Percentiles rank a stretch among this genome's conserved stretches.
phyloP scores from a whole-genome alignment of 2,329 filamentous ascomycete species.

The Sporothrix pallida region DNA sequence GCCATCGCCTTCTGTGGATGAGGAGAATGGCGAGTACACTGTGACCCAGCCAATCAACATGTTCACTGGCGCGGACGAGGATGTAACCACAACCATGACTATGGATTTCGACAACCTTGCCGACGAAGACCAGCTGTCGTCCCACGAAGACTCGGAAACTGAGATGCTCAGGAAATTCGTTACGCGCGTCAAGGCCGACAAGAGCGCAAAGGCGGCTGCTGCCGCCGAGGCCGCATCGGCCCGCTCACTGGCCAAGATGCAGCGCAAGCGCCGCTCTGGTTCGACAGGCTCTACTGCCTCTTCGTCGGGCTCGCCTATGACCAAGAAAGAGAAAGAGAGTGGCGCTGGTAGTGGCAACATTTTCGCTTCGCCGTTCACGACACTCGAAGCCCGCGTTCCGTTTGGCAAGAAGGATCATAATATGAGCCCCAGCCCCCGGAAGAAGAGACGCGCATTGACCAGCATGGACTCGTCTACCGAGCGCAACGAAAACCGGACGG shows the following conservation, averaged over 20 bases:
- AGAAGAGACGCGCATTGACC: conserved; percentile 46
- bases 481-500: conserved; percentile 21
- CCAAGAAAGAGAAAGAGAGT: conserved; percentile 34
- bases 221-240: conserved; percentile 36
- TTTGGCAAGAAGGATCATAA: conserved; percentile 47
- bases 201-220: conserved; percentile 44
- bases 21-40: conserved; percentile 27
- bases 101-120: conserved; percentile 32
- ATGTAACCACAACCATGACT: conserved; percentile 38
- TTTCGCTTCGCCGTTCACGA: conserved; percentile 18
- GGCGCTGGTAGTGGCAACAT: background rate
- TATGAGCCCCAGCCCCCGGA: conserved; percentile 47
- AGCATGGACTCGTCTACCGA: background rate
- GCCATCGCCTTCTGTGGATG: conserved; percentile 20
- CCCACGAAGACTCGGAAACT: conserved; percentile 45
- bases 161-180: conserved; percentile 47
- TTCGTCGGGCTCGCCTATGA: conserved; percentile 43
- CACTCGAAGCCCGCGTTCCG: conserved; percentile 40
- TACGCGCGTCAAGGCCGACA: conserved; percentile 45
- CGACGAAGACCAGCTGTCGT: conserved; percentile 30
- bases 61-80: conserved; percentile 31
- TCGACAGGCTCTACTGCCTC: conserved; percentile 42
- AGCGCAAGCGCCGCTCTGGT: conserved; percentile 41
- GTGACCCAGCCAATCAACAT: conserved; percentile 35
- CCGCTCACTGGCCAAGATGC: background rate